Base-by-base conservation (phyloP, 768 basidiomycete species). In the Candolleomyces efflorescens region DNA sequence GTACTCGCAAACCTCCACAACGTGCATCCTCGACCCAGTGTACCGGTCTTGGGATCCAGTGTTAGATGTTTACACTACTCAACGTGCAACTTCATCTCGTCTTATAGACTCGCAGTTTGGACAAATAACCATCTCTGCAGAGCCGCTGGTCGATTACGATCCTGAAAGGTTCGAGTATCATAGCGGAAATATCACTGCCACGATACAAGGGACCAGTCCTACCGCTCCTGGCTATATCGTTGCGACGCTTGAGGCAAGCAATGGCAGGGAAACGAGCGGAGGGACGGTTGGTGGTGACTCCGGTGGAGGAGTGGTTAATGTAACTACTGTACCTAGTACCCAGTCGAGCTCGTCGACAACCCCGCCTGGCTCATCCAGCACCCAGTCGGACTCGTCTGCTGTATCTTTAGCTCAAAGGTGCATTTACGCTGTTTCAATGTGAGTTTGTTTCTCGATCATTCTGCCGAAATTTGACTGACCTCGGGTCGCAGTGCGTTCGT, bases 61-160 rank as follows among this genome's bases (percentile, higher is more conserved):
- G 11, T 78, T 92, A 69, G 87, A 92, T 65, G 80, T 93, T 49
- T 92, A 86, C 69, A 82, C 89, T 2, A 89, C 90, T 0, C 84
- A 83, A 55, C 78, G 79, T n/a, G 68, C 77, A 26, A 74, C 78
- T 24, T 78, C 81, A 44, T 83, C 90, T 11, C 73, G 75, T 71
- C 82, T 74, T 50, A 80, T 81, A 49, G 74, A 76, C 48, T 72
- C 81, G 56, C 85, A 88, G 65, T 86, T 88, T 64, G 74, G 73
- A 20, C 85, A 88, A 67, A 75, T 84, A 58, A 71, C 69, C 18
- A 69, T 75, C 44, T 70, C 79, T 24, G 84, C 85, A 68, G 65
- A 74, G 44, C 75, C 77, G 20, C 70, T 82, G 51, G 82, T 80
- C 60, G 77, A 76, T 48, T 91, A 82, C 67, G 81, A 91, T 66